phyloP scores from a whole-genome alignment of 1,139 yeast species.

The Kazachstania sp. region DNA sequence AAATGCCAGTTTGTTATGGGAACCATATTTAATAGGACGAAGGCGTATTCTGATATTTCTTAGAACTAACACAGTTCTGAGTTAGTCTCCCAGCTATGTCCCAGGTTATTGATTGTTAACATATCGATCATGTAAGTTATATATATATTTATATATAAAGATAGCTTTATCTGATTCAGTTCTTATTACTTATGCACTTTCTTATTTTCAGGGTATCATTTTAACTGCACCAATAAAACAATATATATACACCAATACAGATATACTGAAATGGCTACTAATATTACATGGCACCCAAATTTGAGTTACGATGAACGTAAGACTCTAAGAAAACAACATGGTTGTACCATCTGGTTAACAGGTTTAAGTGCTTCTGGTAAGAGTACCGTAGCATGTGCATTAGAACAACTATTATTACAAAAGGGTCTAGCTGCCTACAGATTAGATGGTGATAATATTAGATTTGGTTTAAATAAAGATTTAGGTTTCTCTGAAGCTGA shows the following conservation, averaged over 20 bases:
- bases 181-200: too few relatives aligned
- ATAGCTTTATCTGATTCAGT: too few relatives aligned
- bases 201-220: neutral
- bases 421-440: slow-evolving; percentile 68
- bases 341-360: slow-evolving; percentile 90
- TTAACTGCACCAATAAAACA: neutral
- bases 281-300: slow-evolving; percentile 93
- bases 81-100: too few relatives aligned
- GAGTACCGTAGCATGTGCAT: slow-evolving; percentile 89
- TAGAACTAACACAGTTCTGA: too few relatives aligned
- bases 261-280: slow-evolving; percentile 66
- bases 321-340: slow-evolving; percentile 64
- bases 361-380: slow-evolving; percentile 94
- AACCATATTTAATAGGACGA: too few relatives aligned
- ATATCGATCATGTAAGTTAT: neutral
- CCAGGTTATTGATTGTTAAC: too few relatives aligned
- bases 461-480: slow-evolving; percentile 92
- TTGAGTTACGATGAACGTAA: slow-evolving; percentile 76
- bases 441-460: slow-evolving; percentile 88
- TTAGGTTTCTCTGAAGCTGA: slow-evolving; percentile 86
- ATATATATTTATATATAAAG: neutral
- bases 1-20: too few relatives aligned
- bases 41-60: too few relatives aligned
- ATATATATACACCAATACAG: neutral
- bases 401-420: slow-evolving; percentile 71